Percentiles rank a stretch among this genome's conserved stretches.
phyloP scores from a whole-genome alignment of 1,284 basidiomycete species.

The Marasmius fiardii region DNA sequence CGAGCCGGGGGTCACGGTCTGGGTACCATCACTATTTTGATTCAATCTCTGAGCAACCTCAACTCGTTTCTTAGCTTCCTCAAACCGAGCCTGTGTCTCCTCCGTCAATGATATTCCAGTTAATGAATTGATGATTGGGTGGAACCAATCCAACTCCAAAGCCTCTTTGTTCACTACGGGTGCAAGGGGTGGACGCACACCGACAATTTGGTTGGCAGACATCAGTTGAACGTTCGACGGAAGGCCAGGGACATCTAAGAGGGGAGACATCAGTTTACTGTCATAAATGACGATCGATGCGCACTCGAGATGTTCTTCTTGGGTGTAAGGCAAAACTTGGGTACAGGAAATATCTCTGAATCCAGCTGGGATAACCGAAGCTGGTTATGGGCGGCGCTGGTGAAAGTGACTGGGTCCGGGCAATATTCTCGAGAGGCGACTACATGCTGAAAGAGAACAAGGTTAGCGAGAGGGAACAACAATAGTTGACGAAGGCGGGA shows the following conservation, averaged over 20 bases:
- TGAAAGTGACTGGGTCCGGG: slow-evolving; percentile 72
- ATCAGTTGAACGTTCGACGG: slow-evolving; percentile 44
- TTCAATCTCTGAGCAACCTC: slow-evolving; percentile 17
- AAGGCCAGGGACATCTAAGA: slow-evolving; percentile 43
- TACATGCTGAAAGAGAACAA: slow-evolving; percentile 49
- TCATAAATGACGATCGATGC: slow-evolving; percentile 12
- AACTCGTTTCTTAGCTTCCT: slow-evolving; percentile 27
- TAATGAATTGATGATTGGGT: slow-evolving; percentile 32
- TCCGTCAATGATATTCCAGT: slow-evolving; percentile 31
- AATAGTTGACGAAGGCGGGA: slow-evolving; percentile 5
- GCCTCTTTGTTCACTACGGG: slow-evolving; percentile 33
- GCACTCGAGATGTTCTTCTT: slow-evolving; percentile 40
- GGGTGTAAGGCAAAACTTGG: slow-evolving; percentile 46
- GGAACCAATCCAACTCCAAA: slow-evolving; percentile 45
- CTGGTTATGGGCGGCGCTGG: slow-evolving; percentile 70
- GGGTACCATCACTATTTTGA: background rate
- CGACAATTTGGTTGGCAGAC: slow-evolving; percentile 32
- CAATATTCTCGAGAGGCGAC: slow-evolving; percentile 59
- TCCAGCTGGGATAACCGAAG: slow-evolving; percentile 75
- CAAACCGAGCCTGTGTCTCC: slow-evolving; percentile 32
- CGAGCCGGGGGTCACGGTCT: slow-evolving; percentile 40
- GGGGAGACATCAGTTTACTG: slow-evolving; percentile 1
- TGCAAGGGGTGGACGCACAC: slow-evolving; percentile 44
- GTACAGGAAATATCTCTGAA: slow-evolving; percentile 69
- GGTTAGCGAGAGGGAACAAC: too few relatives aligned